Conservation (phyloP, 208 protist genomes). For the Acanthamoeba royreba region DNA sequence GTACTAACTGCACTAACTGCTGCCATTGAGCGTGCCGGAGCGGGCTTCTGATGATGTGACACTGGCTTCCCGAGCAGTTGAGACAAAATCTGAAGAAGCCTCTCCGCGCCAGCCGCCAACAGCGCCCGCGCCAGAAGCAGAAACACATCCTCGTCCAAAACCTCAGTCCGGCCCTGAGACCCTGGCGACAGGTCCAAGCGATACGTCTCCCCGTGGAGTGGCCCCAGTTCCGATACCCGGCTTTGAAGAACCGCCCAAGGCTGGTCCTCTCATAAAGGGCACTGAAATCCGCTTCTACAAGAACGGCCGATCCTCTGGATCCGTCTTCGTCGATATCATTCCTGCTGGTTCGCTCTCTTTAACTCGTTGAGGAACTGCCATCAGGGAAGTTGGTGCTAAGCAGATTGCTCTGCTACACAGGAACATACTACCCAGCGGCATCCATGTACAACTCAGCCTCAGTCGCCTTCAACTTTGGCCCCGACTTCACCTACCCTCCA, state of each 20-base stretch:
- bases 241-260: neutral
- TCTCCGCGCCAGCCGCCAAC: too few species aligned
- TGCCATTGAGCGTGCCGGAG: too few species aligned
- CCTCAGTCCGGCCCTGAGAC: neutral
- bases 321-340: constrained; percentile 48
- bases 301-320: constrained; percentile 49
- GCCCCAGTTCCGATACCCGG: neutral
- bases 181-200: neutral
- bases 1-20: too few species aligned
- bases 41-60: too few species aligned
- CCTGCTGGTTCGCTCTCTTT: neutral
- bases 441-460: constrained; percentile 55
- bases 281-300: constrained; percentile 59
- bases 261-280: neutral
- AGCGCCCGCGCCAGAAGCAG: neutral
- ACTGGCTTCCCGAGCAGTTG: too few species aligned
- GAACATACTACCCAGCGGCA: constrained; percentile 60
- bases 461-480: constrained; percentile 67
- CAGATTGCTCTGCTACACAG: neutral
- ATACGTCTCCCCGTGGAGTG: neutral
- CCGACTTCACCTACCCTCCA: constrained; percentile 59
- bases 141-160: neutral
- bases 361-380: neutral
- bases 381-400: neutral
- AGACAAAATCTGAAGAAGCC: too few species aligned